Conservation (phyloP, 2,329 filamentous ascomycete species). For the Tothia fuscella region DNA sequence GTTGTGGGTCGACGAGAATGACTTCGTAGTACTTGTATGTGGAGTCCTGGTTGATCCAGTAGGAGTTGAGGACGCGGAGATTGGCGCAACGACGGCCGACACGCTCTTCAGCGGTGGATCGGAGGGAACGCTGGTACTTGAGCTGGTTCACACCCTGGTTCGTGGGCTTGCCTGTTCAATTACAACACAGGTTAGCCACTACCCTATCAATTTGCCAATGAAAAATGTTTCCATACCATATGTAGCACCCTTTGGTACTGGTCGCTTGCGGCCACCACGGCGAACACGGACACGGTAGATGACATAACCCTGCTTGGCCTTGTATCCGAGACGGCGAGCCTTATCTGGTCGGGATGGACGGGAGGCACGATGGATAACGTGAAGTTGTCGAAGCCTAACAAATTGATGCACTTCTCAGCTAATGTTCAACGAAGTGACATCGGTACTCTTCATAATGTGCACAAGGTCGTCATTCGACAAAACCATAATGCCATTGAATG, state of each 20-base stretch:
- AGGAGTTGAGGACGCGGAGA: constrained; percentile 98
- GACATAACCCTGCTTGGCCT: constrained; percentile 99
- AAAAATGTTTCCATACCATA: constrained; percentile 57
- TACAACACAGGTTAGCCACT: background rate
- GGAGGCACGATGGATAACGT: constrained; percentile 98
- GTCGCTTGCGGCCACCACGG: constrained; percentile 97
- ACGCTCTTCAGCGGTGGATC: constrained; percentile 97
- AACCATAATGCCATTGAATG: background rate
- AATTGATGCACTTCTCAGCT: constrained; percentile 99
- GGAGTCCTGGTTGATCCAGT: constrained; percentile 99
- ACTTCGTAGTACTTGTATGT: constrained; percentile 99
- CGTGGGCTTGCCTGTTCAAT: constrained; percentile 94
- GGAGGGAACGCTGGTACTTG: constrained; percentile 99
- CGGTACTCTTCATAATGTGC: constrained; percentile 13
- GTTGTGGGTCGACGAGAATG: constrained; percentile 98
- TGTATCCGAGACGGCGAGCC: constrained; percentile 99
- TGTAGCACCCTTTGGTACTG: constrained; percentile 94
- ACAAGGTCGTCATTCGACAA: background rate
- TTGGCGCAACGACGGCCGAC: constrained; percentile 98
- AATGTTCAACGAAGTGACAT: constrained; percentile 95
- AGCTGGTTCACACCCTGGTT: constrained; percentile 99
- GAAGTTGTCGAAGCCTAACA: constrained; percentile 99
- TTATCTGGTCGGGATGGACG: constrained; percentile 98
- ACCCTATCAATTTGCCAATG: background rate
- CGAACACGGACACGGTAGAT: constrained; percentile 99